Evolutionary conservation across 768 basidiomycete genomes (phyloP).

Genomic region (Paxillus ammoniavirescens): DNA sequence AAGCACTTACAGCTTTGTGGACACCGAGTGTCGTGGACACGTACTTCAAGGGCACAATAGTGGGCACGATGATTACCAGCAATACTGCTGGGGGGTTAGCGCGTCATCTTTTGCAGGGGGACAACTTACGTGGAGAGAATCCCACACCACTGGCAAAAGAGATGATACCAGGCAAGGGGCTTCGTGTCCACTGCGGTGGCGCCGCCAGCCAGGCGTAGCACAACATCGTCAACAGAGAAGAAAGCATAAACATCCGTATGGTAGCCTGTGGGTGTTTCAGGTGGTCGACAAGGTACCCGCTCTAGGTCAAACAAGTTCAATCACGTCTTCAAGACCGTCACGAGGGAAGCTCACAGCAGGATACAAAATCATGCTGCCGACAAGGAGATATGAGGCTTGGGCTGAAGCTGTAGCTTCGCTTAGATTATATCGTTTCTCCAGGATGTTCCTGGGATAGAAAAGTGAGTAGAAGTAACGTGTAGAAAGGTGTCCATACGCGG

Average conservation of each 20-base stretch:
- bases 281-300: slow-evolving; percentile 64
- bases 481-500: slow-evolving; percentile 49
- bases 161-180: slow-evolving; percentile 59
- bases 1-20: slow-evolving; percentile 66
- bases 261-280: slow-evolving; percentile 57
- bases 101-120: not conserved
- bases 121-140: slow-evolving; percentile 57
- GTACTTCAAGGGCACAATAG: slow-evolving; percentile 66
- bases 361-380: slow-evolving; percentile 67
- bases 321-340: not conserved
- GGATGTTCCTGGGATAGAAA: slow-evolving; percentile 53
- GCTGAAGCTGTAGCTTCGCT: slow-evolving; percentile 58
- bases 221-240: slow-evolving; percentile 57
- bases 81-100: slow-evolving; percentile 46
- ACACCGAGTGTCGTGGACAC: slow-evolving; percentile 77
- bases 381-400: slow-evolving; percentile 69
- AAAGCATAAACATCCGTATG: slow-evolving; percentile 53
- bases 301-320: slow-evolving; percentile 34
- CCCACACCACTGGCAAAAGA: slow-evolving; percentile 70
- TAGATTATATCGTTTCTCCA: slow-evolving; percentile 64
- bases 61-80: slow-evolving; percentile 72
- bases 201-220: slow-evolving; percentile 68
- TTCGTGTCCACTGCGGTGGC: slow-evolving; percentile 54
- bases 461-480: slow-evolving; percentile 2
- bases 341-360: slow-evolving; percentile 50